These are phyloP conservation scores for Juglanconis oblonga DNA, from an alignment of 2,329 filamentous ascomycete genomes.

Conservation along the genomic window DNA sequence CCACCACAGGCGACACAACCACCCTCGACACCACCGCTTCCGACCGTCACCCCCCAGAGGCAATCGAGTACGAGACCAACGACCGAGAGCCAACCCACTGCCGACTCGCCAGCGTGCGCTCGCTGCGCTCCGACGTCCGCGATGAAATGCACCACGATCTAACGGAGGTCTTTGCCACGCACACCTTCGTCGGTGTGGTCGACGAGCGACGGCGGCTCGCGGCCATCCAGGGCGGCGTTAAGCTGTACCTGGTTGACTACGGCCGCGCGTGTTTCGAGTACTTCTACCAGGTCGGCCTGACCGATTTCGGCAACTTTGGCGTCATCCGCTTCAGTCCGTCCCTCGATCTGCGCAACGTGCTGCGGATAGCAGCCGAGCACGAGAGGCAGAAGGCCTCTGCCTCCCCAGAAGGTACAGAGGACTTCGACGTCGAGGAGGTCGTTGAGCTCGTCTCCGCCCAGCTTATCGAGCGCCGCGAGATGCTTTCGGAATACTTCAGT, in stretches of 20 bases:
- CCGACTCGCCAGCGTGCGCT: slow-evolving; percentile 79
- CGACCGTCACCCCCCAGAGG: slow-evolving; percentile 36
- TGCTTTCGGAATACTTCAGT: slow-evolving; percentile 91
- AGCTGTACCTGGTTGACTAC: slow-evolving; percentile 90
- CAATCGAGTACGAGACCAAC: slow-evolving; percentile 64
- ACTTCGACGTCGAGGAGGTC: slow-evolving; percentile 65
- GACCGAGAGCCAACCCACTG: slow-evolving; percentile 69
- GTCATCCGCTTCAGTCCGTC: slow-evolving; percentile 75
- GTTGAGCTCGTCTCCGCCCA: slow-evolving; percentile 64
- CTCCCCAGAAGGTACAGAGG: slow-evolving; percentile 39
- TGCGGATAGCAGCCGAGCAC: slow-evolving; percentile 69
- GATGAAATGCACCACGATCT: slow-evolving; percentile 79
- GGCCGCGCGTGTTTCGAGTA: slow-evolving; percentile 83
- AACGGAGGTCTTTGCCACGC: slow-evolving; percentile 80
- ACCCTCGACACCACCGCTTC: slow-evolving; percentile 21
- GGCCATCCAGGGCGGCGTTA: slow-evolving; percentile 91
- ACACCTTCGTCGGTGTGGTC: slow-evolving; percentile 91
- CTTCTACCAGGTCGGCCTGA: slow-evolving; percentile 92
- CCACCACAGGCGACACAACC: slow-evolving; percentile 29
- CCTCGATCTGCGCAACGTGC: slow-evolving; percentile 66
- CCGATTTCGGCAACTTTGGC: slow-evolving; percentile 95
- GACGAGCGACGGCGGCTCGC: slow-evolving; percentile 82
- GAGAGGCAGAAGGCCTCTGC: slow-evolving; percentile 51
- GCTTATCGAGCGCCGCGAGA: slow-evolving; percentile 73
- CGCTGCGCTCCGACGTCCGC: slow-evolving; percentile 76